A percentile compares a stretch with the other conserved stretches of the same genome.
These are phyloP conservation scores for Schizochytrium sp. DNA, from an alignment of 108 stramenopile genomes.

Conservation along the genomic window DNA sequence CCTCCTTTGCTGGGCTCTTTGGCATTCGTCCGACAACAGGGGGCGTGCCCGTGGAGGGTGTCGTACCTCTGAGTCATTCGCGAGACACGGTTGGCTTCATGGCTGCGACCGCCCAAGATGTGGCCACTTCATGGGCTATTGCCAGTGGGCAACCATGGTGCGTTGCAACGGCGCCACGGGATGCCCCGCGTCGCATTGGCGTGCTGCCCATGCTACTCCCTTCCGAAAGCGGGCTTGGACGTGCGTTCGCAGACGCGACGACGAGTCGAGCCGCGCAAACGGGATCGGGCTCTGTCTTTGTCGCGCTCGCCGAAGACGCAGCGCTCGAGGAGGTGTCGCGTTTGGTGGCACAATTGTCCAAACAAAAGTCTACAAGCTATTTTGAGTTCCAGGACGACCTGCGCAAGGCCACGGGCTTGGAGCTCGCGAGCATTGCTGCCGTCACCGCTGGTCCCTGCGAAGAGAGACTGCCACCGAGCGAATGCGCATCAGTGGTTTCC, in stretches of 20 bases:
- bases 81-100: conserved; percentile 12
- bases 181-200: background rate
- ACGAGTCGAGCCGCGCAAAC: background rate
- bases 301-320: background rate
- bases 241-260: background rate
- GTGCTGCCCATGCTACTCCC: background rate
- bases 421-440: background rate
- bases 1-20: background rate
- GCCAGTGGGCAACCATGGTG: background rate
- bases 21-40: background rate
- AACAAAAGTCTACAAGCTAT: conserved; percentile 6
- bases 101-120: background rate
- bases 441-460: background rate
- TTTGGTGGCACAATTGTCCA: background rate
- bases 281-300: background rate
- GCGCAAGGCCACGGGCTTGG: background rate
- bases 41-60: background rate
- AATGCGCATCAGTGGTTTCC: background rate
- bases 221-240: background rate
- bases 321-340: background rate
- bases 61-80: background rate
- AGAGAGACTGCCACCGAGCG: background rate
- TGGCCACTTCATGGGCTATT: background rate
- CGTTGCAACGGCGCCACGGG: background rate
- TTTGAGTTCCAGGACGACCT: conserved; percentile 19